Evolutionary conservation across 441 rosid genomes (phyloP), one percentile per base, ranked within the genome.

Genomic region (Brassica hybrid): DNA sequence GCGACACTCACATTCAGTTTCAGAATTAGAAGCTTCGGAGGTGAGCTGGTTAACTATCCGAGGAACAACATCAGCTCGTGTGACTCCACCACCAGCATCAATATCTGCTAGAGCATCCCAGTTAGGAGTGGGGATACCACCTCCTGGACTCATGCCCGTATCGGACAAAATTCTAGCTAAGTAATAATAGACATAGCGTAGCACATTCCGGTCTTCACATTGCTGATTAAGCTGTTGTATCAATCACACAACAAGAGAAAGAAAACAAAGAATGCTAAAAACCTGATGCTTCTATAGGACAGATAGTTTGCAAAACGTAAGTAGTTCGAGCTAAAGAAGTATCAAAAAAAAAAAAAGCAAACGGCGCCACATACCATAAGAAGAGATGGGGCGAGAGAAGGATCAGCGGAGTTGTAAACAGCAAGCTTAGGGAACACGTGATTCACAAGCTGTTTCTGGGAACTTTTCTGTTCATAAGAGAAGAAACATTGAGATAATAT

Each of bases 71-170:
- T 96, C 99, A 74, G 99, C 99, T 83, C 99, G 87, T 2, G 99
- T 96, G 62, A 96, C 98, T 76, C 99, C 98, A 69, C 99, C 99
- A 85, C 84, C 89, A 67, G 97, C 94, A 89, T 94, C 99, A 76
- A 96, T 92, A 82, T 94, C 98, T 79, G 99, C 99, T 45, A 94
- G 81, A 69, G 99, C 99, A 86, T 96, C 99, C 99, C 99, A 96
- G 76, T 96, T 96, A 64, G 99, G 99, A 69, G 99, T 96, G 41
- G 99, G 99, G 60, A 96, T 94, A 70, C 99, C 99, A 80, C 99
- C 99, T 64, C 98, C 99, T 34, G 97, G 87, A 86, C 87, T 94
- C 80, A 90, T 80, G 72, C 99, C 98, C 69, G 90, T 86, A 73
- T 94, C 99, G 1, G 99, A 88, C 79, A 96, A 84, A 78, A 94